phyloP scores from a whole-genome alignment of 768 basidiomycete species.

The Lactifluus rugatus region DNA sequence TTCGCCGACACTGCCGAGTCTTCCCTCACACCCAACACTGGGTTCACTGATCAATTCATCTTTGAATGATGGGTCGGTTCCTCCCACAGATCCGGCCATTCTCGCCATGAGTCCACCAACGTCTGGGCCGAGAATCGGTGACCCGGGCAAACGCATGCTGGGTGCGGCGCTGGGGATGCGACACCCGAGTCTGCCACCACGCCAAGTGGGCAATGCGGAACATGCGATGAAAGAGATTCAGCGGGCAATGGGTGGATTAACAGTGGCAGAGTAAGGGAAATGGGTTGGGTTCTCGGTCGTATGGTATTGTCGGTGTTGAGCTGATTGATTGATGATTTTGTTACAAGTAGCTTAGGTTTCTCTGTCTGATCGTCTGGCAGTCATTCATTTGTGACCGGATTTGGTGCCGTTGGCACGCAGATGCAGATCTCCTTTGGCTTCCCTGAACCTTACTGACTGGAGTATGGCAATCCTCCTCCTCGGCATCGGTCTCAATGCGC shows the following conservation, averaged over 20 bases:
- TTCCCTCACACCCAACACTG: conserved; percentile 77
- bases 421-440: background rate
- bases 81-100: conserved; percentile 59
- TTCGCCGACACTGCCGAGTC: conserved; percentile 71
- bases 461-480: background rate
- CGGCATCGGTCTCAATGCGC: background rate
- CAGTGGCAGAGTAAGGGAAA: conserved; percentile 54
- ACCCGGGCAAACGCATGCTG: conserved; percentile 84
- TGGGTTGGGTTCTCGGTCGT: background rate
- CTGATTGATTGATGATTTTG: background rate
- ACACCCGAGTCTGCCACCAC: conserved; percentile 63
- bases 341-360: background rate
- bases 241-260: conserved; percentile 65
- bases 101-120: conserved; percentile 41
- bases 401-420: background rate
- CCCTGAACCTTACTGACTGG: background rate
- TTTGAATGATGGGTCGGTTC: conserved; percentile 43
- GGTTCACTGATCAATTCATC: conserved; percentile 77
- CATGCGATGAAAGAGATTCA: conserved; percentile 59
- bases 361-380: background rate
- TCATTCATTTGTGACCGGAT: background rate
- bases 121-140: conserved; percentile 69
- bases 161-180: conserved; percentile 77
- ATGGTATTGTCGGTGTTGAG: background rate
- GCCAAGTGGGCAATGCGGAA: conserved; percentile 38